Base-by-base conservation (phyloP, 139 green algal genomes). In the Diplosphaera chodatii region DNA sequence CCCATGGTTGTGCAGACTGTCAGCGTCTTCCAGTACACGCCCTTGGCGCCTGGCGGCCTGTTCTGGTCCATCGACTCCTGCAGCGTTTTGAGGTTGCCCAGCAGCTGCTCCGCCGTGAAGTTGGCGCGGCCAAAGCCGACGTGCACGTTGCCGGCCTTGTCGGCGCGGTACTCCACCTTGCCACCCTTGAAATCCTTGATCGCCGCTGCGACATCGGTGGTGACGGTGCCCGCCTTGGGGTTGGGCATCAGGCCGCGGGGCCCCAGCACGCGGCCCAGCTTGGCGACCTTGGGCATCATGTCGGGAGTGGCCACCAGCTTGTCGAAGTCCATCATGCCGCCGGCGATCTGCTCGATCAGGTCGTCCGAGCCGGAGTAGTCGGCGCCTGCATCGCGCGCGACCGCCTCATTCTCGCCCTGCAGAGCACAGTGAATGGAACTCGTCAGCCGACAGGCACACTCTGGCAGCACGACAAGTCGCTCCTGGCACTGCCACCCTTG, bases 201-300 rank as follows among this genome's bases (percentile, higher is more conserved):
- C 15, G 95, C 91, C 82, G 72, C 78, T 18, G 88, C 85, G 4
- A 99, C 82, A 77, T 99, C 89, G n/a, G 88, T 91, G n/a, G 93
- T 97, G 33, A 99, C 95, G n/a, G 96, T 99, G 73, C 96, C 96
- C 23, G 95, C 92, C 90, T 99, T 99, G 77, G 96, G 96, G 85
- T 99, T 99, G 73, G 95, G 95, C 95, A 99, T 99, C 66, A 99
- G 85, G 15, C 95, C 95, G 62, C 88, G 85, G 37, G 95, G 95
- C 32, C 95, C 96, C 66, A 99, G 87, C 68, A 92, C 76, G 31
- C 96, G 87, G 66, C 96, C 96, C 32, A 99, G 91, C 88, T 97
- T 97, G 40, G 96, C 96, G 22, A 96, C 88, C 85, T 99, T 98
- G 63, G 96, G 96, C 96, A 99, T 99, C 95, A 99, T 98, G 77